A percentile compares a stretch with the other conserved stretches of the same genome.
Conservation (phyloP, 31 red algal genomes). For the Porphyra umbilicalis region DNA sequence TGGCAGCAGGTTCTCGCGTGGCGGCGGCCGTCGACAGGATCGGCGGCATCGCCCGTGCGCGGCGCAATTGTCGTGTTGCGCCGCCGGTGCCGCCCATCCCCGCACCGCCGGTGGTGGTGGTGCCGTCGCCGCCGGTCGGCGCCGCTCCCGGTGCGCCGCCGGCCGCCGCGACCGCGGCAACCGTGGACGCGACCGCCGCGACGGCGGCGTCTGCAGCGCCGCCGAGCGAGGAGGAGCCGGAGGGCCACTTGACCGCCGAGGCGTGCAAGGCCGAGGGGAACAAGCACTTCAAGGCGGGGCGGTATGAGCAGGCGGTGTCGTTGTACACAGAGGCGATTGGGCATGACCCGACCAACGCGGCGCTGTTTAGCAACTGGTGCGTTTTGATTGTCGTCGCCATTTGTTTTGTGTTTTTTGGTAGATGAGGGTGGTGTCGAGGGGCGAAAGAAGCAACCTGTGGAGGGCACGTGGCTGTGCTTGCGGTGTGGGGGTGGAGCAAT, state of each 20-base stretch:
- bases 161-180: neutral
- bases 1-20: too few relatives aligned
- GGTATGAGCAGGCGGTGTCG: slow-evolving; percentile 53
- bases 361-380: slow-evolving; percentile 6
- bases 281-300: slow-evolving; percentile 21
- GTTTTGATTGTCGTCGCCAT: neutral
- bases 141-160: neutral
- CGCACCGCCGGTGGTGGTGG: too few relatives aligned
- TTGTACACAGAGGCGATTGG: slow-evolving; percentile 79
- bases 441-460: too few relatives aligned
- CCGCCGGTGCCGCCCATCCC: too few relatives aligned
- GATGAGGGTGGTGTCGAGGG: too few relatives aligned
- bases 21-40: too few relatives aligned
- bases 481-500: too few relatives aligned
- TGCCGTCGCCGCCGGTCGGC: too few relatives aligned
- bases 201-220: too few relatives aligned
- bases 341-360: slow-evolving; percentile 68
- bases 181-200: neutral
- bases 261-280: slow-evolving; percentile 19
- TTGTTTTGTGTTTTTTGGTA: neutral
- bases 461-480: too few relatives aligned
- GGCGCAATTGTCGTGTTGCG: too few relatives aligned
- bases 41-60: too few relatives aligned
- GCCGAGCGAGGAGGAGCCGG: neutral
- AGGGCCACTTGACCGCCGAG: slow-evolving; percentile 2